Evolutionary conservation across 345 rosid genomes (phyloP).

Genomic region (Brassica napus): DNA sequence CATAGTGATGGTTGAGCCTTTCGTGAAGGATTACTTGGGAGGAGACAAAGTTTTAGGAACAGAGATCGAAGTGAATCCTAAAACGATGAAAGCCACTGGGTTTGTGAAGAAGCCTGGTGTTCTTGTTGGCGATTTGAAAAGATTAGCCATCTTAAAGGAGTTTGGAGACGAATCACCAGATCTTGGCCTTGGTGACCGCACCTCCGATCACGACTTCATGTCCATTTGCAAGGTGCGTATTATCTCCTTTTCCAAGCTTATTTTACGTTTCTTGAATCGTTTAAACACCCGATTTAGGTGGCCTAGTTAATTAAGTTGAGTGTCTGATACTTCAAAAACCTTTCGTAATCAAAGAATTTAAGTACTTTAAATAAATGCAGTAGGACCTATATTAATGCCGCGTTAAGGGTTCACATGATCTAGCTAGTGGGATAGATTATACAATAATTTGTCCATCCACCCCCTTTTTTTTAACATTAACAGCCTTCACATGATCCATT

Average conservation of each 20-base stretch:
- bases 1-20: too few relatives aligned
- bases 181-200: too few relatives aligned
- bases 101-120: too few relatives aligned
- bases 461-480: not conserved
- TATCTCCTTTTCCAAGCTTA: not conserved
- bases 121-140: too few relatives aligned
- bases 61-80: too few relatives aligned
- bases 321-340: not conserved
- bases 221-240: conserved; percentile 88
- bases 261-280: not conserved
- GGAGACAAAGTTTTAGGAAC: too few relatives aligned
- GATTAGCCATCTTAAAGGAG: too few relatives aligned
- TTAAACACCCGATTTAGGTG: not conserved
- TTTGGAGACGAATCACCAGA: too few relatives aligned
- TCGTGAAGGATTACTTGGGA: too few relatives aligned
- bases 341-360: not conserved
- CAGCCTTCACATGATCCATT: not conserved
- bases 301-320: not conserved
- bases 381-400: conserved; percentile 8
- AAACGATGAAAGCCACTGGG: too few relatives aligned
- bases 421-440: not conserved
- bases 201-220: too few relatives aligned
- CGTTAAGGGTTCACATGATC: conserved; percentile 19
- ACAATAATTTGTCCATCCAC: not conserved
- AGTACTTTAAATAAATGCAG: conserved; percentile 6